Conservation (phyloP, 2,329 filamentous ascomycete species). For the Thielaviopsis populi region DNA sequence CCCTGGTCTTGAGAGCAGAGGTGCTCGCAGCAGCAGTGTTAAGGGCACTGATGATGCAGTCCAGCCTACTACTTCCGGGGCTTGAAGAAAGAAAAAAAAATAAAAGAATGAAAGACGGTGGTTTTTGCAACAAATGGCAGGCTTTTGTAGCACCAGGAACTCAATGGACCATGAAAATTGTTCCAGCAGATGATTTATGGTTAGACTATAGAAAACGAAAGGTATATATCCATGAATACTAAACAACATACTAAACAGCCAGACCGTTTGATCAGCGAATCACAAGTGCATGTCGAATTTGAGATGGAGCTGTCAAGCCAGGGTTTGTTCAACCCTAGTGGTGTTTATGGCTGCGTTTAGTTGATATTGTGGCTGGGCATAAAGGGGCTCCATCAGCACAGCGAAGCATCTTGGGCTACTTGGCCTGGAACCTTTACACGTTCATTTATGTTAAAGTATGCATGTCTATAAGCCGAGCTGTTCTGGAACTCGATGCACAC, state of each 20-base stretch:
- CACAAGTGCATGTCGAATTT: no score
- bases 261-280: no score
- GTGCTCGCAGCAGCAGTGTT: constrained; percentile 30
- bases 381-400: not conserved
- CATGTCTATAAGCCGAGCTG: no score
- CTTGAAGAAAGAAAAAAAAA: not conserved
- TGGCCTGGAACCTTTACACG: no score
- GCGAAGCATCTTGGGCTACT: not conserved
- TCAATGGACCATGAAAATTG: not conserved
- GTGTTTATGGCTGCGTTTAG: not conserved
- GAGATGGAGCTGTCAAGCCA: not conserved
- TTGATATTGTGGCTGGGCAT: not conserved
- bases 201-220: not conserved
- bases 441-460: no score
- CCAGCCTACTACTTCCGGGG: not conserved
- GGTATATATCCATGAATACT: no score
- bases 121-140: not conserved
- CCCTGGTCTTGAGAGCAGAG: constrained; percentile 49
- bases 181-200: not conserved
- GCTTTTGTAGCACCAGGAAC: not conserved
- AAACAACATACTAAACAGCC: no score
- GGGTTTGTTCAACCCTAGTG: not conserved
- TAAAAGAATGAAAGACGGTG: no score
- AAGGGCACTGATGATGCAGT: not conserved
- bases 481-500: no score